Evolutionary conservation across 306 rosid genomes (phyloP), one percentile per base, ranked within the genome.

Genomic region (Cyamopsis tetragonoloba): DNA sequence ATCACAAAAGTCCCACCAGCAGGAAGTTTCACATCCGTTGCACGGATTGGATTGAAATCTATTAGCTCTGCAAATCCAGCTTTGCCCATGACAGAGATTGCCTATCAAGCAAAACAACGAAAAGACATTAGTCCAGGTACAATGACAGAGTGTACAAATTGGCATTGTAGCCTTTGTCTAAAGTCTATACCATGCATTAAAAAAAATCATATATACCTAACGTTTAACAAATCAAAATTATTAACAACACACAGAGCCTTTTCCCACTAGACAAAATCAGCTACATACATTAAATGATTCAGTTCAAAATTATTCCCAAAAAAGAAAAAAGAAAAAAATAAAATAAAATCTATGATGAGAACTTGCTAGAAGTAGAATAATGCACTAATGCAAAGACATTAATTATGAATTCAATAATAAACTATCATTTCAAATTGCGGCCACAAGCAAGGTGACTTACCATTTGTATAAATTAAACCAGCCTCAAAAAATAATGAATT

Each of bases 11-110:
- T 74, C 66, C 91, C 96, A 37, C 96, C 96, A 23, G 85, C 77
- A 66, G 91, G 96, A 63, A 88, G 87, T 77, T 82, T 74, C 61
- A 86, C 96, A 80, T 88, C 96, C 44, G 96, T 86, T 24, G 96
- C 89, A 41, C 82, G 85, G 47, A 88, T 76, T 13, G 96, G 96
- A 38, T 86, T 86, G 59, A 88, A 88, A 80, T 88, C 96, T 73
- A 88, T 88, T 37, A 88, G 86, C 62, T 88, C 96, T 4, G 96
- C 91, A 56, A 86, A 88, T 47, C 96, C 96, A 47, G 77, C 14
- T 66, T 85, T 86, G 46, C 89, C 96, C 96, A 89, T 89, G 14
- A 86, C 80, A 20, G 92, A 89, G 44, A 89, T 89, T 55, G 92
- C 96, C 96, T 88, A 83, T 41, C 58, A 55, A 35, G 46, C 18